A percentile compares a stretch with the other conserved stretches of the same genome.
Conservation (phyloP, 106 monocot genomes). For the Alisma plantagoaquatica region DNA sequence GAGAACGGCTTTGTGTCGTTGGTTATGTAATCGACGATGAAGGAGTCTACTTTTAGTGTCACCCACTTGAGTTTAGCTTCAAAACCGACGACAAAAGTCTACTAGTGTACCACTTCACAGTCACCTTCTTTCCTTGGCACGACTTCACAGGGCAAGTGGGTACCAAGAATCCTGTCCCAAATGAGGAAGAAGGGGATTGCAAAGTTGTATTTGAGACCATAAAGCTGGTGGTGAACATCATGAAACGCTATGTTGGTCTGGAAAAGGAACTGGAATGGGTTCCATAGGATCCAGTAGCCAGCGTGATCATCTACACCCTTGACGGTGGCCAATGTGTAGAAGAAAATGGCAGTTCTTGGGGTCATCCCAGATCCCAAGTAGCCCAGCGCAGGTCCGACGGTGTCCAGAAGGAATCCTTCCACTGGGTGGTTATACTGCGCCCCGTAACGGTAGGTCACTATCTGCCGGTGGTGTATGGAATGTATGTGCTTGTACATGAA, state of each 20-base stretch:
- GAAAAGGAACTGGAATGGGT: conserved; percentile 12
- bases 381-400: conserved; percentile 3
- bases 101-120: not conserved
- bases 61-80: no score
- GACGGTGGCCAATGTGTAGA: conserved; percentile 10
- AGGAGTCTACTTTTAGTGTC: no score
- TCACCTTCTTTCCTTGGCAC: conserved; percentile 6
- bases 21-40: no score
- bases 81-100: no score
- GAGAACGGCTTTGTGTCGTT: no score
- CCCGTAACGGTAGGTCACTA: conserved; percentile 13
- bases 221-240: conserved; percentile 9
- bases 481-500: conserved; percentile 19
- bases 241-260: conserved; percentile 11
- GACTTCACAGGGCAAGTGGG: conserved; percentile 5
- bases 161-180: conserved; percentile 16
- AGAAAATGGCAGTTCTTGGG: conserved; percentile 4
- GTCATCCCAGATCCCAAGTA: conserved; percentile 15
- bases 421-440: conserved; percentile 16
- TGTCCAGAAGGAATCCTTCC: conserved; percentile 9
- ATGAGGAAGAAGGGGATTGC: conserved; percentile 7
- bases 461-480: conserved; percentile 15
- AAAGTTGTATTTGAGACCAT: conserved; percentile 14
- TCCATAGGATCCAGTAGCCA: conserved; percentile 12
- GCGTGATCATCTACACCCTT: conserved; percentile 17